These are phyloP conservation scores for Beauveria sp. DNA, from an alignment of 2,329 filamentous ascomycete genomes.

Conservation along the genomic window DNA sequence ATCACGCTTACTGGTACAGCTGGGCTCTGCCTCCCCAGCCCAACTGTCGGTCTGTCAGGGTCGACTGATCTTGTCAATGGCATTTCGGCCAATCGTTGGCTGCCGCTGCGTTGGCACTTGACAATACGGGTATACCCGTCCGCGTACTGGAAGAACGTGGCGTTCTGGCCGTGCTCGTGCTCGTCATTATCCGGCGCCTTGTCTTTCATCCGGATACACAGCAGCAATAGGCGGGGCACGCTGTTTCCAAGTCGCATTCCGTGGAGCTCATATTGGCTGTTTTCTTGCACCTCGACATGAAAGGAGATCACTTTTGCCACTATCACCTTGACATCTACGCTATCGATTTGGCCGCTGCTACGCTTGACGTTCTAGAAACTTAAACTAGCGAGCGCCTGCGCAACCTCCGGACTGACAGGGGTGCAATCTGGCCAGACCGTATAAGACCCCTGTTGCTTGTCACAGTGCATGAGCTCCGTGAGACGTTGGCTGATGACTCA, in stretches of 20 bases:
- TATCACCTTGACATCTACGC: background rate
- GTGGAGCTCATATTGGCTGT: background rate
- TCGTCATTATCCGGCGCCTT: background rate
- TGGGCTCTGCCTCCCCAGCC: background rate
- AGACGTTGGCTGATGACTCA: conserved; percentile 1
- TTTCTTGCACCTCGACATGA: background rate
- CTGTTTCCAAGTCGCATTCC: background rate
- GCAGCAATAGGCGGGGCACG: background rate
- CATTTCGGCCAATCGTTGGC: background rate
- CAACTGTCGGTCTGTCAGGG: background rate
- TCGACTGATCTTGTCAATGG: background rate
- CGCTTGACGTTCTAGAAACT: background rate
- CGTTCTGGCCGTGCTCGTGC: background rate
- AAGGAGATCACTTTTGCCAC: no score
- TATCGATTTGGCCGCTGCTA: background rate
- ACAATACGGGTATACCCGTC: background rate
- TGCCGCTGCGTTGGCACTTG: background rate
- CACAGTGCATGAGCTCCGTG: background rate
- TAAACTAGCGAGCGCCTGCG: background rate
- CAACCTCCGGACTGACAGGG: background rate
- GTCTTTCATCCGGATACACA: background rate
- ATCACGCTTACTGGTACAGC: background rate
- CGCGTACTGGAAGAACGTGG: background rate
- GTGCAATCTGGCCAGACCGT: background rate
- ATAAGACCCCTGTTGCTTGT: background rate